Conservation (phyloP, 2,329 filamentous ascomycete species). For the Calonectria hawksworthii region DNA sequence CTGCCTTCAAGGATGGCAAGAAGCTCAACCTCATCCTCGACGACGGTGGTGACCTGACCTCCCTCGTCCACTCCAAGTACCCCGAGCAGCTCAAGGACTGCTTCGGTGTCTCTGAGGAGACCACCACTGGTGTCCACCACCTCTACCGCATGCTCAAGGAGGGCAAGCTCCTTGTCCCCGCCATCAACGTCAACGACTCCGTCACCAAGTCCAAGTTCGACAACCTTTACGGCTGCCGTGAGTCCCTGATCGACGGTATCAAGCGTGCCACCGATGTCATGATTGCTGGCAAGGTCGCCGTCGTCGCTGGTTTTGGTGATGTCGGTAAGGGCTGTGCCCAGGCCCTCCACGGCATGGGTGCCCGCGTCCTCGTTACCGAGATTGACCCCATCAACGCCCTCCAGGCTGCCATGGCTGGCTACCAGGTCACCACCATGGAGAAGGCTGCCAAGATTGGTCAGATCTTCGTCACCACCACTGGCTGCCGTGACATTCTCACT, state of each 20-base stretch:
- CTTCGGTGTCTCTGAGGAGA: conserved; percentile 99
- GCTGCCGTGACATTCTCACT: conserved; percentile 97
- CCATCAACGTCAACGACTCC: conserved; percentile 99
- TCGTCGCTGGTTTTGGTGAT: conserved; percentile 98
- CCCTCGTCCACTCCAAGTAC: conserved; percentile 98
- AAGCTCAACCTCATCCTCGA: conserved; percentile 99
- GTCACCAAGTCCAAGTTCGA: conserved; percentile 99
- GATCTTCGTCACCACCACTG: conserved; percentile 99
- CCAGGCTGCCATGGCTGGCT: conserved; percentile 97
- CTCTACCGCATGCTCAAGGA: conserved; percentile 98
- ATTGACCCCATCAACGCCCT: conserved; percentile 99
- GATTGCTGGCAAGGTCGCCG: conserved; percentile 98
- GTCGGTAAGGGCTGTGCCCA: conserved; percentile 99
- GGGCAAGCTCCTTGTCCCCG: conserved; percentile 87
- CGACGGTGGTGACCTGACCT: conserved; percentile 96
- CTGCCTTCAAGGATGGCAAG: conserved; percentile 96
- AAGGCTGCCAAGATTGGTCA: conserved; percentile 90
- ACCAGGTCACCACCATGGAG: conserved; percentile 98
- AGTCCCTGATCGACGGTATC: conserved; percentile 99
- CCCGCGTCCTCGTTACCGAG: conserved; percentile 95
- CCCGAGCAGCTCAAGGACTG: conserved; percentile 98
- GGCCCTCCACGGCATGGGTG: conserved; percentile 97
- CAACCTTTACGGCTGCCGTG: conserved; percentile 99
- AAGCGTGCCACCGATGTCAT: conserved; percentile 99
- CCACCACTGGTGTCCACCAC: conserved; percentile 99